Evolutionary conservation across 202 grass and related monocot species (phyloP), one percentile per base, ranked within the genome.

Genomic region (Panicum virgatum): DNA sequence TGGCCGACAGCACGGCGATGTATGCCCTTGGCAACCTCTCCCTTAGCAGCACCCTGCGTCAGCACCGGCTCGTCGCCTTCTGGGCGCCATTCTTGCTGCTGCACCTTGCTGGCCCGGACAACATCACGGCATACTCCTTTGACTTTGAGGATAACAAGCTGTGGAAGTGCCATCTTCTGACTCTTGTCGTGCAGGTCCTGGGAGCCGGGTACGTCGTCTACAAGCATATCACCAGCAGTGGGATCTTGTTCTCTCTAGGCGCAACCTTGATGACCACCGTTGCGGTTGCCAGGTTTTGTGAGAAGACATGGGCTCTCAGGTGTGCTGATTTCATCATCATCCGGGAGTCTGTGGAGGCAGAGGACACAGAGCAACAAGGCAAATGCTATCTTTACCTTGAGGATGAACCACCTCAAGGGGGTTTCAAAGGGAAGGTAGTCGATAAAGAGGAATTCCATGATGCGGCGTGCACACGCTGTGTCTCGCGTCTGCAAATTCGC

Each of bases 71-170:
- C 5, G 58, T 82, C 0, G 48, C 69, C 2, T 86, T 90, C 62
- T 90, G 83, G 88, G 65, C 88, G 1, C 88, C 88, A 0, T 90
- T 90, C 48, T 66, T 86, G 38, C 72, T 87, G 13, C 64, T 91
- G 1, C 85, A 88, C 46, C 89, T 91, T 5, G 82, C 81, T 1
- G 85, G 85, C 12, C 89, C 72, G 0, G 89, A 91, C 64, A 82
- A 79, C 61, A 91, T 91, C 66, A 88, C 89, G 0, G 81, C 85
- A 1, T 82, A 85, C 7, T 65, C 85, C 16, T 50, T 91, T n/a
- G n/a, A n/a, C n/a, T n/a, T n/a, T 9, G 81, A 91, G 74, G 85
- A 91, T 23, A 91, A 79, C 50, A 79, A 83, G 85, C 82, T 91
- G 5, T 91, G 89, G 89, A 40, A 12, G 45, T 58, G 78, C 23